phyloP scores from a whole-genome alignment of 208 protist species.

The Blastocrithidia nonstop region DNA sequence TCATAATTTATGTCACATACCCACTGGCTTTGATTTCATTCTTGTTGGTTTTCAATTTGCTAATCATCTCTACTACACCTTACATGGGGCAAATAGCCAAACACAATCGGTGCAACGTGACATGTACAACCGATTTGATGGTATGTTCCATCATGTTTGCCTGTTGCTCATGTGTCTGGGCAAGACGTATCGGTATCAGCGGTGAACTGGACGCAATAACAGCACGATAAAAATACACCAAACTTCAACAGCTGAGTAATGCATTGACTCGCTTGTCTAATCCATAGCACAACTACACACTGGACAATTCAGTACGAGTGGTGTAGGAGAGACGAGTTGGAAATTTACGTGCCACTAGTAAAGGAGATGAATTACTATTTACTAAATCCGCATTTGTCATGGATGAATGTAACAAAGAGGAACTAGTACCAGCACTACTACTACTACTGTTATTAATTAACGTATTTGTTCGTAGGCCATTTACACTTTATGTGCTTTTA shows the following conservation, averaged over 20 bases:
- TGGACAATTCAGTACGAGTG: constrained; percentile 32
- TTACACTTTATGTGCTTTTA: too few relatives aligned
- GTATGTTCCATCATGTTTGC: constrained; percentile 22
- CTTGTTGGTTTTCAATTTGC: constrained; percentile 29
- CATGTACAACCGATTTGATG: constrained; percentile 53
- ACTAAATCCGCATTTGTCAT: too few relatives aligned
- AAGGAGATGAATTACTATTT: too few relatives aligned
- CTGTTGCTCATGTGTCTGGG: constrained; percentile 21
- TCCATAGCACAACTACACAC: constrained; percentile 39
- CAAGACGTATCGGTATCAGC: constrained; percentile 24
- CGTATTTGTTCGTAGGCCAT: too few relatives aligned
- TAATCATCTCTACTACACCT: constrained; percentile 25
- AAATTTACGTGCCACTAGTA: too few relatives aligned
- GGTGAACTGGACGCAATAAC: constrained; percentile 28
- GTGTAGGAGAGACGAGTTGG: constrained; percentile 49
- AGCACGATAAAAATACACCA: constrained; percentile 48
- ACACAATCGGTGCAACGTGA: constrained; percentile 62
- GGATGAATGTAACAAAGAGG: too few relatives aligned
- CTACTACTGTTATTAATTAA: too few relatives aligned
- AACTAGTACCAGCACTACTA: neutral
- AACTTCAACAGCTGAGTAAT: constrained; percentile 31
- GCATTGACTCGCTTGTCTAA: constrained; percentile 42
- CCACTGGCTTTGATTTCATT: constrained; percentile 40
- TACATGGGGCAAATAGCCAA: constrained; percentile 60
- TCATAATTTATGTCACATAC: constrained; percentile 43